A percentile compares a stretch with the other conserved stretches of the same genome.
Conservation (phyloP, 2,329 filamentous ascomycete genomes). For the Penicillium olsonii region DNA sequence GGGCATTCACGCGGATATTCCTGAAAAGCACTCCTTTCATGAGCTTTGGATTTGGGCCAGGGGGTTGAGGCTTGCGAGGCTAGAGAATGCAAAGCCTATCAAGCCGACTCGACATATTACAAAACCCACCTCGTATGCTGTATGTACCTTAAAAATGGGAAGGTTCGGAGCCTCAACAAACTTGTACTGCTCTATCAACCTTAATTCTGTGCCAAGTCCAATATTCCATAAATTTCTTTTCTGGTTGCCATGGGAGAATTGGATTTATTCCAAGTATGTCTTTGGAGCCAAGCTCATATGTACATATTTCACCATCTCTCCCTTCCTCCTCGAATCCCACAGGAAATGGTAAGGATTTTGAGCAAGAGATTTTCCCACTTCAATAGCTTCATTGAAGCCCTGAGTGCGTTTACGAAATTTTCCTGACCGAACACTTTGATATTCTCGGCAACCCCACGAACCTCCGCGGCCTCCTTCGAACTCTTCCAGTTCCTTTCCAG, state of each 20-base stretch:
- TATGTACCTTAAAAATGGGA: neutral
- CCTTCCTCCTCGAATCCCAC: constrained; percentile 51
- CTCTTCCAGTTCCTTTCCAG: constrained; percentile 38
- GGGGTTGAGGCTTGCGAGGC: neutral
- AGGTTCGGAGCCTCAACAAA: neutral
- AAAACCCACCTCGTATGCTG: neutral
- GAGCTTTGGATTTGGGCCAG: neutral
- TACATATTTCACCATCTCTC: constrained; percentile 52
- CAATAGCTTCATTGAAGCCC: constrained; percentile 19
- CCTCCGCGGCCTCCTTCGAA: constrained; percentile 41
- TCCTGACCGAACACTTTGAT: neutral
- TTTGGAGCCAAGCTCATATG: neutral
- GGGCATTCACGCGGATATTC: neutral
- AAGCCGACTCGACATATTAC: neutral
- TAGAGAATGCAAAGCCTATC: neutral
- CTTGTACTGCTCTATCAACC: neutral
- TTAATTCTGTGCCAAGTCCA: neutral
- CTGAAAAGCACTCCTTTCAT: neutral
- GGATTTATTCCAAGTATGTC: neutral
- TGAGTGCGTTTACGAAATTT: constrained; percentile 20
- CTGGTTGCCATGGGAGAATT: too few species aligned
- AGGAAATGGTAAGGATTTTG: constrained; percentile 34
- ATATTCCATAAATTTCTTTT: neutral
- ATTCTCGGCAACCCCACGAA: constrained; percentile 21
- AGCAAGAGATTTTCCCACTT: constrained; percentile 28